These are phyloP conservation scores for Arthroderma uncinatum DNA, from an alignment of 2,329 filamentous ascomycete genomes.

Conservation along the genomic window DNA sequence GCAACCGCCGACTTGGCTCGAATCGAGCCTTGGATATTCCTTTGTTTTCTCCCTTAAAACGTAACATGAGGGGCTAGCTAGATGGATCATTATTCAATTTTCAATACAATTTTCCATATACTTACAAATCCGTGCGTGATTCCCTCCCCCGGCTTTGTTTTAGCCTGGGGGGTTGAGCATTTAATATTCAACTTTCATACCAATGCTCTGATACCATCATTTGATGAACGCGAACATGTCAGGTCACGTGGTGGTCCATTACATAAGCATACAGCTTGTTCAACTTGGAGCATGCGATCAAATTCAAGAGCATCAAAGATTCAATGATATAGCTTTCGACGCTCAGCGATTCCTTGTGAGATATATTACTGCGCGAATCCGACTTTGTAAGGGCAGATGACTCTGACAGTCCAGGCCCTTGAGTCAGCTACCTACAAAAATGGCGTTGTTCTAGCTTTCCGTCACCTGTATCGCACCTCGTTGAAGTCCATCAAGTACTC, in stretches of 20 bases:
- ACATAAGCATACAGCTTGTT: no score
- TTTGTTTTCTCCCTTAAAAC: slow-evolving; percentile 3
- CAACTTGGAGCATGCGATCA: no score
- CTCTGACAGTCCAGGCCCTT: slow-evolving; percentile 13
- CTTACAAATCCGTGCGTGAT: not conserved
- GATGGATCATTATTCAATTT: no score
- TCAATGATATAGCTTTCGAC: not conserved
- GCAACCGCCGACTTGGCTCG: not conserved
- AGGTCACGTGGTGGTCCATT: not conserved
- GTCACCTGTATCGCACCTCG: slow-evolving; percentile 44
- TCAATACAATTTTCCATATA: no score
- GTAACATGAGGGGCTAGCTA: not conserved
- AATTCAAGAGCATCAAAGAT: not conserved
- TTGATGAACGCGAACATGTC: no score
- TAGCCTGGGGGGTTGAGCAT: no score
- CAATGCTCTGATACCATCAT: no score
- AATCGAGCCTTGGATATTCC: not conserved
- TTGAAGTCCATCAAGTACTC: slow-evolving; percentile 48
- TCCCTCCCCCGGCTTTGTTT: no score
- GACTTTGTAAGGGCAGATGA: slow-evolving; percentile 7
- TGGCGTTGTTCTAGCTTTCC: slow-evolving; percentile 43
- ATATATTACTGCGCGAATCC: not conserved
- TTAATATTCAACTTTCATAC: no score
- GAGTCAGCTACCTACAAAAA: slow-evolving; percentile 16
- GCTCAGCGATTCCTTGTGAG: not conserved